phyloP scores from a whole-genome alignment of 2,329 filamentous ascomycete genomes.

The Epichloe uncinata region DNA sequence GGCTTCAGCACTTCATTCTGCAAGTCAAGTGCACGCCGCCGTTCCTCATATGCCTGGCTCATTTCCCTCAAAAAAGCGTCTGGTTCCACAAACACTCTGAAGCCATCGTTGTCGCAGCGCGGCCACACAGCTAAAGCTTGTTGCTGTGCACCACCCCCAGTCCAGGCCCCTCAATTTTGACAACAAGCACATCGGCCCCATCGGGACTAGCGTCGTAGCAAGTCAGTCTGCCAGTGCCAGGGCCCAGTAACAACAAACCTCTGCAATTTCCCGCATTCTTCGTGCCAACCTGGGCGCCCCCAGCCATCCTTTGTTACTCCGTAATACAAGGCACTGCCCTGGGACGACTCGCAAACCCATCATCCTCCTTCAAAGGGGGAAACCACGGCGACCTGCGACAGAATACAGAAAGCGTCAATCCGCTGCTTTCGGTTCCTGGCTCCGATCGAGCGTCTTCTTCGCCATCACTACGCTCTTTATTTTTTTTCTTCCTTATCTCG shows the following conservation, averaged over 20 bases:
- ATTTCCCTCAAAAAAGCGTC: neutral
- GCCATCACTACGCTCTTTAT: slow-evolving; percentile 9
- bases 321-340: neutral
- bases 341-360: slow-evolving; percentile 3
- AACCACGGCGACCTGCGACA: slow-evolving; percentile 5
- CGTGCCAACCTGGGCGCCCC: slow-evolving; percentile 6
- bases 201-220: slow-evolving; percentile 11
- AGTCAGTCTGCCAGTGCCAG: slow-evolving; percentile 1
- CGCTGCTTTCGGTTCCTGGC: slow-evolving; percentile 2
- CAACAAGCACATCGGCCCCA: neutral
- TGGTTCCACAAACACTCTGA: neutral
- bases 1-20: too few species aligned
- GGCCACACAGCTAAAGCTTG: neutral
- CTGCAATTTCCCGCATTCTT: slow-evolving; percentile 25
- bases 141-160: slow-evolving; percentile 3
- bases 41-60: neutral
- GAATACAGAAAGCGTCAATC: neutral
- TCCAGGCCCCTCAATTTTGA: neutral
- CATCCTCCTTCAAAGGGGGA: slow-evolving; percentile 2
- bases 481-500: slow-evolving; percentile 4
- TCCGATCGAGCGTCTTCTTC: slow-evolving; percentile 1
- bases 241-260: slow-evolving; percentile 17
- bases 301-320: slow-evolving; percentile 7
- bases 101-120: neutral
- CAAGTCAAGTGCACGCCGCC: too few species aligned